Evolutionary conservation across 768 basidiomycete genomes (phyloP).

Genomic region (Terana coerulea): DNA sequence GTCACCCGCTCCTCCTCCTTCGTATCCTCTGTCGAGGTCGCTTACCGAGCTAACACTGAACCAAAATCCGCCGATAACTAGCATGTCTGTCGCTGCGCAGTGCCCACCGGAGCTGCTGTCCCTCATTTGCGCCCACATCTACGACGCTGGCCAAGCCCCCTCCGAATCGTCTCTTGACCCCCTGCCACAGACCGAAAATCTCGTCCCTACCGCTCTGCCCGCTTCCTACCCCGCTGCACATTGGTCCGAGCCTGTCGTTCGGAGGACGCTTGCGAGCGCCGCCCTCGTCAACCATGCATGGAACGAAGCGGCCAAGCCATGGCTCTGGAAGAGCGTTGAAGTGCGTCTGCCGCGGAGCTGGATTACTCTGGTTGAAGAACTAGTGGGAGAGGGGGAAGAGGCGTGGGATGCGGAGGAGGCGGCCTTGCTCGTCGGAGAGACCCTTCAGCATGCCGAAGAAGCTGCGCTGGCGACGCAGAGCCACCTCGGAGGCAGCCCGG

Average conservation of each 20-base stretch:
- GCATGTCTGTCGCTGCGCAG: constrained; percentile 29
- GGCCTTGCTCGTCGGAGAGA: constrained; percentile 58
- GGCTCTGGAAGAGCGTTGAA: constrained; percentile 83
- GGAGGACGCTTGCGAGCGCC: constrained; percentile 63
- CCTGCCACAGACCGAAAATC: constrained; percentile 42
- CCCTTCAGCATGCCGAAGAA: constrained; percentile 63
- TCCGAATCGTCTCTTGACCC: constrained; percentile 65
- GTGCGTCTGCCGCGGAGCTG: constrained; percentile 82
- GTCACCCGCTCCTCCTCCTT: neutral
- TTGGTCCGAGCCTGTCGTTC: constrained; percentile 64
- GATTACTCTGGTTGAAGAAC: constrained; percentile 77
- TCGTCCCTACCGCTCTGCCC: constrained; percentile 57
- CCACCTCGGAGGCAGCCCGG: constrained; percentile 28
- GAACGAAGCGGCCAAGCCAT: constrained; percentile 82
- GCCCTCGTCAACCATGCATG: constrained; percentile 76
- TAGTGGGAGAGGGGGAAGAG: constrained; percentile 70
- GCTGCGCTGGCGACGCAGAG: constrained; percentile 52
- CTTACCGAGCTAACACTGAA: too few relatives aligned
- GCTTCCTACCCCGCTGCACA: constrained; percentile 69
- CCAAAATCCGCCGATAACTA: too few relatives aligned
- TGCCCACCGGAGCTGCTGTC: constrained; percentile 74
- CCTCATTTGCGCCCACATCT: constrained; percentile 70
- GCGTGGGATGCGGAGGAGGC: constrained; percentile 44
- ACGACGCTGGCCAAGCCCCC: constrained; percentile 57
- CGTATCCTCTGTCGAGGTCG: neutral